These are phyloP conservation scores for Cyathus striatus DNA, from an alignment of 768 basidiomycete species.

Conservation along the genomic window DNA sequence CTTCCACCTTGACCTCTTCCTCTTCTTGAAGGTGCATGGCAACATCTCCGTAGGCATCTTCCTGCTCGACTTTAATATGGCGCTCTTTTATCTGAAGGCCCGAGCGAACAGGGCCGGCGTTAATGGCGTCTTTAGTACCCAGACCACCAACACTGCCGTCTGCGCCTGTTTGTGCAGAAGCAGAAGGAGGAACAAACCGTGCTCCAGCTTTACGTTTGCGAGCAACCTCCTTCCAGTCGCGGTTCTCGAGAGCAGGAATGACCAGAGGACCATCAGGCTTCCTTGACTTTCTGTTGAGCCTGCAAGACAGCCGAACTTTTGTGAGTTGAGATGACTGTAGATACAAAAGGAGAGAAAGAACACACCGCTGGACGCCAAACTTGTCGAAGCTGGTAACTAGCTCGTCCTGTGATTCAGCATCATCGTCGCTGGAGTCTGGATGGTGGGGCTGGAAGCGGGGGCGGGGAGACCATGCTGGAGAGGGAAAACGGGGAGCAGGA, in stretches of 20 bases:
- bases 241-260: constrained; percentile 82
- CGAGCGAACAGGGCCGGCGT: constrained; percentile 65
- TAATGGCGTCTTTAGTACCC: constrained; percentile 70
- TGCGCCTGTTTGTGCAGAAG: constrained; percentile 46
- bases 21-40: constrained; percentile 12
- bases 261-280: constrained; percentile 62
- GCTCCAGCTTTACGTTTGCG: constrained; percentile 51
- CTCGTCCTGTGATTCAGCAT: constrained; percentile 59
- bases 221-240: constrained; percentile 85
- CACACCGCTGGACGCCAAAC: constrained; percentile 84
- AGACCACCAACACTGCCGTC: constrained; percentile 78
- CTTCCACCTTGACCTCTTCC: constrained; percentile 23
- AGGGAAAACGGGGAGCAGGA: too few species aligned
- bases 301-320: constrained; percentile 36
- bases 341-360: constrained; percentile 20
- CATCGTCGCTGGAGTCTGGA: constrained; percentile 55
- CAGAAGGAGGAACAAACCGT: constrained; percentile 65
- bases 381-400: constrained; percentile 69
- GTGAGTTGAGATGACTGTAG: constrained; percentile 70
- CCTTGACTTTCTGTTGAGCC: constrained; percentile 36
- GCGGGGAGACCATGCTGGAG: too few species aligned
- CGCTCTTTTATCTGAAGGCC: constrained; percentile 57
- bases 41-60: constrained; percentile 14
- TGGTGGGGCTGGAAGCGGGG: constrained; percentile 27
- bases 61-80: constrained; percentile 20